These are phyloP conservation scores for Forsythia viridissima DNA, from an alignment of 257 asterid species.

Conservation along the genomic window DNA sequence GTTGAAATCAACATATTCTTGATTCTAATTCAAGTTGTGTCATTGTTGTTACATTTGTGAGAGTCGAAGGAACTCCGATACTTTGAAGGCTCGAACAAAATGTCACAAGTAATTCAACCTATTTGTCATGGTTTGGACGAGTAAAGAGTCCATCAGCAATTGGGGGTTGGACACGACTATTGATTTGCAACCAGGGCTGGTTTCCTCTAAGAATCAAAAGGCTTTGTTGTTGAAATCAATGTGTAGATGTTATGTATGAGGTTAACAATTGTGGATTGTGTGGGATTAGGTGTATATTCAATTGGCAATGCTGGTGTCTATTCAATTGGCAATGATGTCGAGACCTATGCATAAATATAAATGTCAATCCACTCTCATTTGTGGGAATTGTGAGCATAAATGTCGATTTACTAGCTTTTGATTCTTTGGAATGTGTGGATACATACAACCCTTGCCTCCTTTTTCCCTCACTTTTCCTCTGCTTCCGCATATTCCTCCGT, in stretches of 20 bases:
- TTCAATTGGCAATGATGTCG: slow-evolving; percentile 66
- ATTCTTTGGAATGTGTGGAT: slow-evolving; percentile 49
- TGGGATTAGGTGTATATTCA: slow-evolving; percentile 61
- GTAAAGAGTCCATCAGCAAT: neutral
- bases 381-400: slow-evolving; percentile 54
- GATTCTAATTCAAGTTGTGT: neutral
- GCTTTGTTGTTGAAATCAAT: neutral
- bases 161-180: neutral
- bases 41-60: neutral
- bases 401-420: slow-evolving; percentile 51
- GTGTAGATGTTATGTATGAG: neutral
- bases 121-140: neutral
- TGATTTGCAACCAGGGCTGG: neutral
- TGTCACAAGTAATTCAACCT: neutral
- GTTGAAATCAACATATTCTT: neutral
- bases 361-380: slow-evolving; percentile 48
- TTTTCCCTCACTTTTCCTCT: slow-evolving; percentile 38
- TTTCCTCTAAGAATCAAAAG: neutral
- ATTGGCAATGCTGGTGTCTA: slow-evolving; percentile 71
- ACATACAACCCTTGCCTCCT: slow-evolving; percentile 54
- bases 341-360: slow-evolving; percentile 47
- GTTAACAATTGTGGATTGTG: slow-evolving; percentile 69
- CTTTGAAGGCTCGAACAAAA: neutral
- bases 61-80: neutral
- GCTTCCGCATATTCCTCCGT: slow-evolving; percentile 5